phyloP scores from a whole-genome alignment of 2,329 filamentous ascomycete genomes.

The Calonectria multiphialidica region DNA sequence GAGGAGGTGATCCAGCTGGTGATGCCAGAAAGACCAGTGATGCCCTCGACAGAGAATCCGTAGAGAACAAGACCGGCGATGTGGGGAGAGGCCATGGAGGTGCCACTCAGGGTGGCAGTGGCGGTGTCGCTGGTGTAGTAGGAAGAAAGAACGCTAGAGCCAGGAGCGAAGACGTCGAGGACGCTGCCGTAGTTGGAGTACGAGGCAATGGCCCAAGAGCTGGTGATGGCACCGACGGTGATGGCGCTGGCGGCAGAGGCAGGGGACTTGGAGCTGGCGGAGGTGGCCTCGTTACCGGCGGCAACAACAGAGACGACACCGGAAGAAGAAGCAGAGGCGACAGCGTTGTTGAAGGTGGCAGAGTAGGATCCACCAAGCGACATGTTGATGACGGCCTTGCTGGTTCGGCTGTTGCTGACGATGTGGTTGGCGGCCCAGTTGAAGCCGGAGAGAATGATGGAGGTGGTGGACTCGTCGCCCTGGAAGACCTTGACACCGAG shows the following conservation, averaged over 20 bases:
- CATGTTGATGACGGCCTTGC: conserved; percentile 64
- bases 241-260: conserved; percentile 48
- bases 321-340: conserved; percentile 56
- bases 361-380: conserved; percentile 64
- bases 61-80: conserved; percentile 67
- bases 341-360: conserved; percentile 61
- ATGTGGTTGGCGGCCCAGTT: conserved; percentile 61
- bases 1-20: conserved; percentile 56
- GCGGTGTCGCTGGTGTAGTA: conserved; percentile 60
- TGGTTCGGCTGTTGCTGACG: conserved; percentile 51
- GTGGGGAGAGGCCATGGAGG: conserved; percentile 75
- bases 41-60: conserved; percentile 58
- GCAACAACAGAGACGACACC: conserved; percentile 67
- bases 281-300: conserved; percentile 63
- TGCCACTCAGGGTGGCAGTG: conserved; percentile 66
- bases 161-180: conserved; percentile 66
- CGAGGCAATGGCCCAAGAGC: conserved; percentile 52
- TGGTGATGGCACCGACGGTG: conserved; percentile 52
- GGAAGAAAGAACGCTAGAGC: conserved; percentile 58
- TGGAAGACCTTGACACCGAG: conserved; percentile 62
- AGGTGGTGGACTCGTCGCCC: conserved; percentile 39
- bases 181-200: conserved; percentile 64
- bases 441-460: conserved; percentile 50
- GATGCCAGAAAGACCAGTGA: conserved; percentile 50
- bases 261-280: conserved; percentile 42